Percentiles rank a stretch among this genome's conserved stretches.
Conservation (phyloP, 441 rosid genomes). For the California macrophylla region DNA sequence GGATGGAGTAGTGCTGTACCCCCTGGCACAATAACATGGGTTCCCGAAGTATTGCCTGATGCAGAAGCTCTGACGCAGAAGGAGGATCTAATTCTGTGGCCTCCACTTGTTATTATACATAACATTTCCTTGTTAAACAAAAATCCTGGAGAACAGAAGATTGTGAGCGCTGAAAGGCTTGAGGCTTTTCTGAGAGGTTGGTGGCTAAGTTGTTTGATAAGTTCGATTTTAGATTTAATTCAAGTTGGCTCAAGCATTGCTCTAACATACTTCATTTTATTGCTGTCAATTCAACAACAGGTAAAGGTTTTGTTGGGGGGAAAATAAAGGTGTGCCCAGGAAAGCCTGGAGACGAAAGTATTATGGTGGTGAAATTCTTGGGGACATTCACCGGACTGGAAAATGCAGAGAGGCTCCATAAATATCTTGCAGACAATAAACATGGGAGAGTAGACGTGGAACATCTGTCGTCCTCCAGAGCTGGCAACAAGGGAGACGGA, state of each 20-base stretch:
- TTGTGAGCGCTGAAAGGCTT: conserved; percentile 39
- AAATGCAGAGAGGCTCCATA: conserved; percentile 44
- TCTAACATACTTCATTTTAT: background rate
- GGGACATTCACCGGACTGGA: conserved; percentile 49
- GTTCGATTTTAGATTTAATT: background rate
- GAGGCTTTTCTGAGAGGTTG: conserved; percentile 49
- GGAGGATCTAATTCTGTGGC: conserved; percentile 63
- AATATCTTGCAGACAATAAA: conserved; percentile 31
- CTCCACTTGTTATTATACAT: conserved; percentile 43
- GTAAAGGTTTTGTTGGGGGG: conserved; percentile 38
- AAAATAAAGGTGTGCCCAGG: conserved; percentile 46
- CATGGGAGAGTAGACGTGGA: conserved; percentile 40
- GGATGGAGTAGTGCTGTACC: conserved; percentile 47
- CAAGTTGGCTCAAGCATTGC: background rate
- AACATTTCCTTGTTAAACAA: conserved; percentile 41
- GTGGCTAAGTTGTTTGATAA: background rate
- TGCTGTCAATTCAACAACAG: conserved; percentile 22
- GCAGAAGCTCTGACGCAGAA: conserved; percentile 43
- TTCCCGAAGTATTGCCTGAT: conserved; percentile 34
- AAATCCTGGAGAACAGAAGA: conserved; percentile 38
- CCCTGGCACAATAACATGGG: conserved; percentile 39
- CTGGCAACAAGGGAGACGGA: background rate
- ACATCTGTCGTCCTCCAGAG: conserved; percentile 21
- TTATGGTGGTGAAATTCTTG: conserved; percentile 42
- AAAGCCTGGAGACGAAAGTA: conserved; percentile 53